Evolutionary conservation across 2,329 filamentous ascomycete genomes (phyloP).

Genomic region (Apiospora sp.): DNA sequence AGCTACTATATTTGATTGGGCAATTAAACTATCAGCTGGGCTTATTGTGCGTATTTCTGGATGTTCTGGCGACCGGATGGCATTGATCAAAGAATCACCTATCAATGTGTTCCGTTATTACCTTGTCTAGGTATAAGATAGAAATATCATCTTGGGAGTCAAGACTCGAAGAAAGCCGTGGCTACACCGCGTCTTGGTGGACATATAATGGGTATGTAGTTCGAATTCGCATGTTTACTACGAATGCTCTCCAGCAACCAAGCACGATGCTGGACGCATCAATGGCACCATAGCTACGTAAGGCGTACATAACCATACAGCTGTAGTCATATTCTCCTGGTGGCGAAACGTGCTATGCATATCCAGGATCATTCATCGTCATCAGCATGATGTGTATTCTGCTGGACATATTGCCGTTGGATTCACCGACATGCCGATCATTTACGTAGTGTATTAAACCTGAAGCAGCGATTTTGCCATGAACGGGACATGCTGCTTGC

Average conservation of each 20-base stretch:
- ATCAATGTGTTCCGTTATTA: background rate
- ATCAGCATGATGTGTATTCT: too few relatives aligned
- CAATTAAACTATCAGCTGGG: background rate
- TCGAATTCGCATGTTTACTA: background rate
- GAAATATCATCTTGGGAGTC: background rate
- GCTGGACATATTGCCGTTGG: too few relatives aligned
- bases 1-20: background rate
- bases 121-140: background rate
- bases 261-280: background rate
- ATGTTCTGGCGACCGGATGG: background rate
- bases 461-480: too few relatives aligned
- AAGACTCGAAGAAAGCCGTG: background rate
- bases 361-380: too few relatives aligned
- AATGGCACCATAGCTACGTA: background rate
- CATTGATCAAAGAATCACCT: background rate
- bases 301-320: background rate
- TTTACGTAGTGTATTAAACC: too few relatives aligned
- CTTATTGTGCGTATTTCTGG: background rate
- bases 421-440: too few relatives aligned
- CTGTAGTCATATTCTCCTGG: too few relatives aligned
- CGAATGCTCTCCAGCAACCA: background rate
- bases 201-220: background rate
- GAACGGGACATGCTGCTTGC: background rate
- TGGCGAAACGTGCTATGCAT: too few relatives aligned
- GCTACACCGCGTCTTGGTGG: background rate